Base-by-base conservation (phyloP, 805 yeast species). In the Saccharomycopsis microspora region DNA sequence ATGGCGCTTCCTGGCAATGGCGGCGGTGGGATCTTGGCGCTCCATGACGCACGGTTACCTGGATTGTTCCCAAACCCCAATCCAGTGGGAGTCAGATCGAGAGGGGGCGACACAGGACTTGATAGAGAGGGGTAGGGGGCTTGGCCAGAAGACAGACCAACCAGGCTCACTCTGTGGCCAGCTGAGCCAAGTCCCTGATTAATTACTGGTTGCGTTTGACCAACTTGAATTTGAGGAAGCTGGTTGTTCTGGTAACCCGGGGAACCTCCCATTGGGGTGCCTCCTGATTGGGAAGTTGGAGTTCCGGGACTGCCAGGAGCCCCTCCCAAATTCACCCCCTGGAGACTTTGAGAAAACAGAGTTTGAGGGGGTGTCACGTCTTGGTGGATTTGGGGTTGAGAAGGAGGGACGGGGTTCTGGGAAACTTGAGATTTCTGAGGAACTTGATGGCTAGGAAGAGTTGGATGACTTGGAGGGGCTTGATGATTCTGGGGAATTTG, bases 301-400 rank as follows among this genome's bases (percentile, higher is more conserved):
- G 19, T 19, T 19, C 19, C 19, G 19, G 19, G 19, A 19, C 19
- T 19, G 19, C 19, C 19, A 19, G 19, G 19, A 19, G 19, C 19
- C 19, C 19, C 19, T 19, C 19, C 19, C 19, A 19, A 19, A 19
- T 19, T 19, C 19, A 19, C 19, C 19, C 19, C 19, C 19, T 19
- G 19, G 7, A 54, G 57, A 32, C 72, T 67, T 56, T 71, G 71
- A 4, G 64, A 57, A 49, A 64, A 60, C 65, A 65, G 66, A 19
- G 68, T 69, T 2, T 34, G 10, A n/a, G 10, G 37, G 37, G 11
- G 37, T n/a, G 11, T 10, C 37, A n/a, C 11, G 11, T 10, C 37
- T 34, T 10, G 37, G 11, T 34, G 37, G 37, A n/a, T 2, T 19
- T 19, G 11, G 11, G 37, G 3, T 34, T 10, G 37, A 34, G 10